Evolutionary conservation across 805 yeast species (phyloP).

Genomic region (Hanseniaspora lindneri): DNA sequence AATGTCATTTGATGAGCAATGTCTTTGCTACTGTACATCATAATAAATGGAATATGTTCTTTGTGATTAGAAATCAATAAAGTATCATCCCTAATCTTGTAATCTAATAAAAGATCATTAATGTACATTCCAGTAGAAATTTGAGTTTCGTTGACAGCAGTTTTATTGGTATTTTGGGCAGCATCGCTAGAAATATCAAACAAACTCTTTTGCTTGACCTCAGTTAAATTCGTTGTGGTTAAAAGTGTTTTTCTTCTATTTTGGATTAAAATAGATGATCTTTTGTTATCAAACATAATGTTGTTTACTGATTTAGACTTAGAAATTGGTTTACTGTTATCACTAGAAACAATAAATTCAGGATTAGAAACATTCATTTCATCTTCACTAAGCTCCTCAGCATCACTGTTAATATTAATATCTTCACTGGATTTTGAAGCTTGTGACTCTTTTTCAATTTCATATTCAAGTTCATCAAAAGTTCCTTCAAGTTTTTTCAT

Average conservation of each 20-base stretch:
- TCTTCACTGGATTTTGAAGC: too few species aligned
- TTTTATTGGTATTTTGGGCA: background rate
- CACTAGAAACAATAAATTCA: background rate
- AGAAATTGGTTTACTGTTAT: slow-evolving; percentile 11
- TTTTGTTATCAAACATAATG: slow-evolving; percentile 1
- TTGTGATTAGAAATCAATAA: slow-evolving; percentile 28
- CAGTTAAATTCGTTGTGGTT: slow-evolving; percentile 20
- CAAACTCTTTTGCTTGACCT: too few species aligned
- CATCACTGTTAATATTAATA: too few species aligned
- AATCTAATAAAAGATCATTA: slow-evolving; percentile 22
- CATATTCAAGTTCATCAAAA: slow-evolving; percentile 16
- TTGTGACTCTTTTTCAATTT: slow-evolving; percentile 15
- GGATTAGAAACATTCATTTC: slow-evolving; percentile 15
- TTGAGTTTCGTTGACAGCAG: too few species aligned
- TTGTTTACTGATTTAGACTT: slow-evolving; percentile 11
- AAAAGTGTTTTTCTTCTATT: slow-evolving; percentile 19
- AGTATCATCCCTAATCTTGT: slow-evolving; percentile 24
- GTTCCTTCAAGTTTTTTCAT: slow-evolving; percentile 70
- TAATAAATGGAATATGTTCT: slow-evolving; percentile 69
- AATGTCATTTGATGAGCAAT: slow-evolving; percentile 75
- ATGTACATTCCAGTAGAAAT: slow-evolving; percentile 18
- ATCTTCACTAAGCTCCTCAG: too few species aligned
- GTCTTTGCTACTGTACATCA: slow-evolving; percentile 53
- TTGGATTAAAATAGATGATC: slow-evolving; percentile 1
- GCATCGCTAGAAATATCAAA: too few species aligned